Evolutionary conservation across 768 basidiomycete genomes (phyloP).

Genomic region (Crepidotus variabilis): DNA sequence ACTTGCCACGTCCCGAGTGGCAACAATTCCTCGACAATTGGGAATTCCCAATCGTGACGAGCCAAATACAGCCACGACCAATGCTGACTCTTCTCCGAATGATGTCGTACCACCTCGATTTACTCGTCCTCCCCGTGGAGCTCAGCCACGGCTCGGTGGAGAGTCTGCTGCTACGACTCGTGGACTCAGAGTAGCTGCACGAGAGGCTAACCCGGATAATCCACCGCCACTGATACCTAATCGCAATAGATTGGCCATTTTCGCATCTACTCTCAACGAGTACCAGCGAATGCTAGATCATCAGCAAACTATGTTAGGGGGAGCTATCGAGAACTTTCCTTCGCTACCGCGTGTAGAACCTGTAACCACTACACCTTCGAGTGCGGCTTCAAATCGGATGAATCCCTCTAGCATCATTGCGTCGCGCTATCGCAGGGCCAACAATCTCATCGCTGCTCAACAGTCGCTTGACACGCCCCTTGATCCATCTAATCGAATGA

Average conservation of each 20-base stretch:
- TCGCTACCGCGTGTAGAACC: too few species aligned
- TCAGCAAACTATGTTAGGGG: not conserved
- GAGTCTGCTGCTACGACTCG: slow-evolving; percentile 18
- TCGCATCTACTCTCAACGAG: slow-evolving; percentile 5
- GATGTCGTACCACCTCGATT: slow-evolving; percentile 11
- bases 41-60: not conserved
- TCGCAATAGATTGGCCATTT: not conserved
- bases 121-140: slow-evolving; percentile 8
- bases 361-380: too few species aligned
- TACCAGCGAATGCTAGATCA: slow-evolving; percentile 4
- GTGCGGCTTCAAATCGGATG: too few species aligned
- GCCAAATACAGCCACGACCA: not conserved
- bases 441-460: not conserved
- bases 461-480: not conserved
- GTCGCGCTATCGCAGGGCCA: not conserved
- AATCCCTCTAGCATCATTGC: not conserved
- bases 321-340: too few species aligned
- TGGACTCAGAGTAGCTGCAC: slow-evolving; percentile 20
- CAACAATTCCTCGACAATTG: not conserved
- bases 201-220: slow-evolving; percentile 13
- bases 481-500: slow-evolving; percentile 3
- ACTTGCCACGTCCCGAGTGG: not conserved
- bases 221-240: not conserved
- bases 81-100: not conserved
- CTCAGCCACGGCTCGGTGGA: slow-evolving; percentile 4